phyloP scores from a whole-genome alignment of 306 rosid species.

The Corylus americana region DNA sequence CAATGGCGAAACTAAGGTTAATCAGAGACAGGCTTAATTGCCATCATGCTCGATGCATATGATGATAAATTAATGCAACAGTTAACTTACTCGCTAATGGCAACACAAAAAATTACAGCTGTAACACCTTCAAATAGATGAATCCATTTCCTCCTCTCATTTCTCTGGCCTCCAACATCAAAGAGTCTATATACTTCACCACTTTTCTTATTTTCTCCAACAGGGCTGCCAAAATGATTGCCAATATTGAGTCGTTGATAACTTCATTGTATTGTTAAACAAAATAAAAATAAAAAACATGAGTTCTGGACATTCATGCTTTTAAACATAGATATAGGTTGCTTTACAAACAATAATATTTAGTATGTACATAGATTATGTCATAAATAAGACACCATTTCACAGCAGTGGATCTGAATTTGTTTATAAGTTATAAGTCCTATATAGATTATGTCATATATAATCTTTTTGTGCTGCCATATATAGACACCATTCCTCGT shows the following conservation, averaged over 20 bases:
- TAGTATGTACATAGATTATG: background rate
- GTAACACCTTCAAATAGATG: constrained; percentile 99
- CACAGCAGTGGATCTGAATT: background rate
- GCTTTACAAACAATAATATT: background rate
- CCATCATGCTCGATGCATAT: constrained; percentile 20
- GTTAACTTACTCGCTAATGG: constrained; percentile 89
- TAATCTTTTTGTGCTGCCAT: too few species aligned
- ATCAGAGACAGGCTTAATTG: constrained; percentile 10
- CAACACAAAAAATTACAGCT: constrained; percentile 97
- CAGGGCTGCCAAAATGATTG: constrained; percentile 74
- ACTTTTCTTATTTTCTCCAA: constrained; percentile 95
- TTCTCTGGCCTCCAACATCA: constrained; percentile 99
- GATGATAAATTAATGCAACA: constrained; percentile 18
- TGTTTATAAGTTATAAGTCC: background rate
- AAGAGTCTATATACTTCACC: constrained; percentile 97
- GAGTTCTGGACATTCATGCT: background rate
- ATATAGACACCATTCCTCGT: background rate
- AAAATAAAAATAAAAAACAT: background rate
- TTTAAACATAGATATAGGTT: background rate
- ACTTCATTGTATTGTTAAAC: constrained; percentile 1
- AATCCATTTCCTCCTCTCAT: constrained; percentile 99
- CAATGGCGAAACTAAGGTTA: constrained; percentile 3
- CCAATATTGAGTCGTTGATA: constrained; percentile 18
- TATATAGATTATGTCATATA: background rate
- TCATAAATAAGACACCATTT: background rate